Percentiles rank a stretch among this genome's conserved stretches.
These are phyloP conservation scores for Chaetomidium leptoderma DNA, from an alignment of 495 filamentous ascomycete genomes.

Conservation along the genomic window DNA sequence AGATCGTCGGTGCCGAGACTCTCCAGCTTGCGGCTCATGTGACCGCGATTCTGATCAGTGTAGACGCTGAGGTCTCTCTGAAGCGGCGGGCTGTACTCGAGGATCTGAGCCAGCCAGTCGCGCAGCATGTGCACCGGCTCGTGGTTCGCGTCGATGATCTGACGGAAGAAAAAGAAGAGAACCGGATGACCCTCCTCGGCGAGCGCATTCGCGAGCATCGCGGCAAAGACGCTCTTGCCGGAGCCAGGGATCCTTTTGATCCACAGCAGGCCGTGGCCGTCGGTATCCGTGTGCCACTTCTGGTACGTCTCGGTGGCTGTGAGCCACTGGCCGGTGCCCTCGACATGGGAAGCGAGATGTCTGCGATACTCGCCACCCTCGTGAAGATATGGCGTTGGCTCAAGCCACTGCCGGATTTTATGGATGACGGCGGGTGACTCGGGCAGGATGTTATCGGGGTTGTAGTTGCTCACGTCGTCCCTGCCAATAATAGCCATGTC, in stretches of 20 bases:
- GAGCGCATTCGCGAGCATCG: slow-evolving; percentile 33
- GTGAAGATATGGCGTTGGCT: slow-evolving; percentile 35
- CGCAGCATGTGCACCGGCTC: slow-evolving; percentile 38
- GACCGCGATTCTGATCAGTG: slow-evolving; percentile 7
- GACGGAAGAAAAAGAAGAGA: slow-evolving; percentile 54
- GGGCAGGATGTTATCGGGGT: slow-evolving; percentile 31
- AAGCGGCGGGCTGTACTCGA: slow-evolving; percentile 38
- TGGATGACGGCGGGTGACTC: slow-evolving; percentile 18
- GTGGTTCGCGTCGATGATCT: slow-evolving; percentile 49
- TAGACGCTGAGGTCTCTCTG: slow-evolving; percentile 30
- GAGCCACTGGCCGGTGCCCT: slow-evolving; percentile 48
- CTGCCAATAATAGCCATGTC: slow-evolving; percentile 31
- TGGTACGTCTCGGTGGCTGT: slow-evolving; percentile 32
- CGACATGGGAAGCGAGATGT: slow-evolving; percentile 39
- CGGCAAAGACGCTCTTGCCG: slow-evolving; percentile 51
- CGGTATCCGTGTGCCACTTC: slow-evolving; percentile 37
- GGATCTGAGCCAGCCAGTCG: slow-evolving; percentile 45
- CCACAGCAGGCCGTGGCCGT: slow-evolving; percentile 45
- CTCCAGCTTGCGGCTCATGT: slow-evolving; percentile 15
- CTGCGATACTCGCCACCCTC: slow-evolving; percentile 33
- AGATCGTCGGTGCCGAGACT: slow-evolving; percentile 20
- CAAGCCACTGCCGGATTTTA: slow-evolving; percentile 37
- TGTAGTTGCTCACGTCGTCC: slow-evolving; percentile 33
- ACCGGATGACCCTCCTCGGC: slow-evolving; percentile 33
- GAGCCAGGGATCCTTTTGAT: slow-evolving; percentile 50